phyloP scores from a whole-genome alignment of 441 rosid genomes.

The Populus trichocarpa region DNA sequence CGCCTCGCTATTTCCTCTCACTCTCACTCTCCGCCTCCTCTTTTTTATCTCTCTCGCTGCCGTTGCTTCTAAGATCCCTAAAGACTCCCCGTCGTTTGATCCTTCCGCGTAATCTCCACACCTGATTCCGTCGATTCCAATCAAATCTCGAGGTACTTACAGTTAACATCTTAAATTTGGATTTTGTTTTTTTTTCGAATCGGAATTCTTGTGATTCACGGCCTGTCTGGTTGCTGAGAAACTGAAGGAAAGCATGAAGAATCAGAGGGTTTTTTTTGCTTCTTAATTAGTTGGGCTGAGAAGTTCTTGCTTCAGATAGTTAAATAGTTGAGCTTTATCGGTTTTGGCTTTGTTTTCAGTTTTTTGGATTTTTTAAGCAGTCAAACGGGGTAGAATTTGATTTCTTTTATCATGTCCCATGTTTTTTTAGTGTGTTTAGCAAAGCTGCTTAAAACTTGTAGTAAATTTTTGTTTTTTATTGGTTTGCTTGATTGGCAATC shows the following conservation, averaged over 20 bases:
- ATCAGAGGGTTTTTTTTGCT: background rate
- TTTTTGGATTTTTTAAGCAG: background rate
- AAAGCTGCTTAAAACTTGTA: background rate
- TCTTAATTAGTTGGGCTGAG: background rate
- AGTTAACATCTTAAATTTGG: background rate
- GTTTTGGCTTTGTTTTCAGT: background rate
- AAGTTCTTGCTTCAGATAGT: background rate
- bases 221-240: conserved; percentile 12
- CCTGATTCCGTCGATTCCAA: conserved; percentile 16
- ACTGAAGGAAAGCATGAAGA: background rate
- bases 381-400: background rate
- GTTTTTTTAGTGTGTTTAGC: background rate
- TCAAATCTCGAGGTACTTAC: conserved; percentile 31
- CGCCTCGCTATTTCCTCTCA: conserved; percentile 1
- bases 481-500: background rate
- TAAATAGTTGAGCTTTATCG: background rate
- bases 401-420: background rate
- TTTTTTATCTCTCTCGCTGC: background rate
- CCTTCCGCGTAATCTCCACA: conserved; percentile 1
- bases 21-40: conserved; percentile 14
- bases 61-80: conserved; percentile 36
- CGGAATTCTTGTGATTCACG: background rate
- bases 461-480: no score
- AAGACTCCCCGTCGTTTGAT: background rate
- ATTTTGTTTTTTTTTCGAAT: background rate